Conservation (phyloP, 371 early-diverging fungal species). For the Mortierella sp. region DNA sequence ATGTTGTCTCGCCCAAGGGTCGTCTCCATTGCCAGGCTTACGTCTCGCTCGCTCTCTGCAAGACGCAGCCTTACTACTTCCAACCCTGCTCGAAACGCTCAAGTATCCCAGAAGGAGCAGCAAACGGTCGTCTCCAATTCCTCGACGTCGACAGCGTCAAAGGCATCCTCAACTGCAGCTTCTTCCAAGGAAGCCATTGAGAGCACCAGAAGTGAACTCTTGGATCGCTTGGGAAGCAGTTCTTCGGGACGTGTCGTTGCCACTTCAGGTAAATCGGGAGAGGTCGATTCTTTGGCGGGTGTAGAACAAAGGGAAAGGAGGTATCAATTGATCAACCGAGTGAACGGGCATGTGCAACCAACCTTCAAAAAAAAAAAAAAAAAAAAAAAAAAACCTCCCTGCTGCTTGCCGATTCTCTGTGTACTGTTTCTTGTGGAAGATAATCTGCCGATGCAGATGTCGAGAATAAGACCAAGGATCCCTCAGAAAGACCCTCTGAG, state of each 20-base stretch:
- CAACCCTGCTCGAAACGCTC: slow-evolving; percentile 14
- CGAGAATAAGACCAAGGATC: too few relatives aligned
- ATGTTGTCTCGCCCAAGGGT: too few relatives aligned
- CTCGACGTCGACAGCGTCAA: background rate
- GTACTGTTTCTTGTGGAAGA: background rate
- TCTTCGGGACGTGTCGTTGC: slow-evolving; percentile 31
- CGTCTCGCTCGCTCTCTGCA: too few relatives aligned
- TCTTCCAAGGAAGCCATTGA: slow-evolving; percentile 28
- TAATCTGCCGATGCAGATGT: too few relatives aligned
- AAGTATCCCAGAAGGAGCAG: background rate
- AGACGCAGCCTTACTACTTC: slow-evolving; percentile 14
- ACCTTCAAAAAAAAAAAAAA: background rate
- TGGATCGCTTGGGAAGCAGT: slow-evolving; percentile 36
- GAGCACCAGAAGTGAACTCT: slow-evolving; percentile 33
- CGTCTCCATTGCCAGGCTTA: too few relatives aligned
- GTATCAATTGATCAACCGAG: too few relatives aligned
- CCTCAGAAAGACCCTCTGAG: too few relatives aligned
- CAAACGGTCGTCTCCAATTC: background rate
- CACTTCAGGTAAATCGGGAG: slow-evolving; percentile 21
- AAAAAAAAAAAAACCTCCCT: background rate
- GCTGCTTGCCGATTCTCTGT: background rate
- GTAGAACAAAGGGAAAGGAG: too few relatives aligned
- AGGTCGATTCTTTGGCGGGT: background rate
- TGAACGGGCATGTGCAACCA: too few relatives aligned
- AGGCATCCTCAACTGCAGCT: too few relatives aligned